Evolutionary conservation across 306 rosid genomes (phyloP).

Genomic region (Quercus dentata): DNA sequence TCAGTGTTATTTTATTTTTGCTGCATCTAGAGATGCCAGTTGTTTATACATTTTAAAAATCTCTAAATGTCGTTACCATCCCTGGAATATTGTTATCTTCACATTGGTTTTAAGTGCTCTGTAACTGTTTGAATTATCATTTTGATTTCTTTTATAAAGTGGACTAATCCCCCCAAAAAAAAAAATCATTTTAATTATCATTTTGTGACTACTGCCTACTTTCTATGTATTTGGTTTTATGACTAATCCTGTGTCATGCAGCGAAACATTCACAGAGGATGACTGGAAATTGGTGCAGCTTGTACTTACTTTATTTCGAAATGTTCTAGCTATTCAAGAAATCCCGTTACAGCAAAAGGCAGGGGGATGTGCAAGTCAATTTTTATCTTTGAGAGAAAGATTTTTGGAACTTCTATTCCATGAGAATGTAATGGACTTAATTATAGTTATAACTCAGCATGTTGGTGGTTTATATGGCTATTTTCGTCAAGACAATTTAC

Average conservation of each 20-base stretch:
- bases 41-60: neutral
- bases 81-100: no score
- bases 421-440: constrained; percentile 88
- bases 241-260: constrained; percentile 25
- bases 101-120: no score
- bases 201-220: neutral
- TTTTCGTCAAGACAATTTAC: constrained; percentile 86
- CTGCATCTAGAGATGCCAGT: neutral
- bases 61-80: no score
- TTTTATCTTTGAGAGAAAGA: constrained; percentile 60
- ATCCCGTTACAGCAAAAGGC: constrained; percentile 74
- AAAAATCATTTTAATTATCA: no score
- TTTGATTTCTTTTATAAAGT: no score
- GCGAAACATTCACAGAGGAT: constrained; percentile 80
- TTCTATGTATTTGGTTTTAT: neutral
- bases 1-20: neutral
- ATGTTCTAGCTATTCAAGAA: constrained; percentile 83
- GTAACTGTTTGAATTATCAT: no score
- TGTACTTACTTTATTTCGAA: constrained; percentile 78
- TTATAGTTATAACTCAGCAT: constrained; percentile 67
- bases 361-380: constrained; percentile 65
- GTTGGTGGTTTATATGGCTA: constrained; percentile 56
- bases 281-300: constrained; percentile 95
- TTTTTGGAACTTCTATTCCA: constrained; percentile 77
- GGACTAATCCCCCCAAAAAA: no score